These are phyloP conservation scores for Hypoxylon crocopeplum DNA, from an alignment of 495 filamentous ascomycete species.

Conservation along the genomic window DNA sequence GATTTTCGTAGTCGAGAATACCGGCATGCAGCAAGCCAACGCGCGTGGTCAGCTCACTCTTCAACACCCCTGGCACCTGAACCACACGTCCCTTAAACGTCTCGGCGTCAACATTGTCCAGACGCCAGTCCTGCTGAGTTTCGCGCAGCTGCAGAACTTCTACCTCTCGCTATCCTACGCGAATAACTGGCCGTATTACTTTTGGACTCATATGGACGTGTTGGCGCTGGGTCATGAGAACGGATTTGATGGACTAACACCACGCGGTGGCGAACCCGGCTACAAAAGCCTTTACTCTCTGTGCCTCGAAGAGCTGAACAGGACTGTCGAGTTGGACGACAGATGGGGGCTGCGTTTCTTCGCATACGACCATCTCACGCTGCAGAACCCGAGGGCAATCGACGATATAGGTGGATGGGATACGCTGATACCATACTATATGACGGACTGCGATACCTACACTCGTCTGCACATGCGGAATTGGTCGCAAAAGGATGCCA, in stretches of 20 bases:
- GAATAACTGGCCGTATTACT: constrained; percentile 59
- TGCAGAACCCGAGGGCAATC: constrained; percentile 61
- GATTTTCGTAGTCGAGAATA: constrained; percentile 70
- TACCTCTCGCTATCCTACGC: constrained; percentile 53
- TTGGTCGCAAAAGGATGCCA: constrained; percentile 54
- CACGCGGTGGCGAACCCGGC: constrained; percentile 40
- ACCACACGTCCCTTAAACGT: constrained; percentile 58
- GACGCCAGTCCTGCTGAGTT: constrained; percentile 65
- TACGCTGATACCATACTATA: constrained; percentile 66
- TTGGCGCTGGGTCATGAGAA: constrained; percentile 56
- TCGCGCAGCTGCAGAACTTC: constrained; percentile 71
- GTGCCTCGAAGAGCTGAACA: constrained; percentile 51
- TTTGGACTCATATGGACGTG: constrained; percentile 64
- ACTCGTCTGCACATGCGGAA: constrained; percentile 57
- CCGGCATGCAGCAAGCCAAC: constrained; percentile 65
- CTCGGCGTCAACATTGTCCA: constrained; percentile 64
- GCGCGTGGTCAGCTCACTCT: constrained; percentile 56
- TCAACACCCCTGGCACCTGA: constrained; percentile 68
- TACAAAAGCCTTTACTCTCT: constrained; percentile 62
- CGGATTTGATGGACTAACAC: constrained; percentile 36
- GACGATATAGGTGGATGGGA: constrained; percentile 67
- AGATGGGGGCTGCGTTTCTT: constrained; percentile 62
- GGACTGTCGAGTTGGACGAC: constrained; percentile 33
- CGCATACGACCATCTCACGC: constrained; percentile 64
- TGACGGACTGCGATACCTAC: constrained; percentile 67